Conservation (phyloP, 768 basidiomycete genomes). For the Neoboletus magnificus region DNA sequence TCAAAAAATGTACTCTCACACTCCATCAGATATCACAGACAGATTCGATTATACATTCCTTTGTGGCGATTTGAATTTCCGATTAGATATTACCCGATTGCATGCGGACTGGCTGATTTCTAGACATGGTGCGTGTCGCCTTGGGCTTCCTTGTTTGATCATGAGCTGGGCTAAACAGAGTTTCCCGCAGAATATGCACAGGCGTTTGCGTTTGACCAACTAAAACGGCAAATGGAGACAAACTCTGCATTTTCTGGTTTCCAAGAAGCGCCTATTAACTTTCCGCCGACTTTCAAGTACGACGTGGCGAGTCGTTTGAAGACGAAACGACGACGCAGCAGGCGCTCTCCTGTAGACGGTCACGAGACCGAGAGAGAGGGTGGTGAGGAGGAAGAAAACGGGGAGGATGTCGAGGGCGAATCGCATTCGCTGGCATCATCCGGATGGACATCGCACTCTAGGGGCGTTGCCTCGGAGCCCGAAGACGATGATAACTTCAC, state of each 20-base stretch:
- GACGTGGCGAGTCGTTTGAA: constrained; percentile 64
- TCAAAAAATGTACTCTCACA: constrained; percentile 4
- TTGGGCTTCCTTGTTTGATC: not conserved
- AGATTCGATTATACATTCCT: constrained; percentile 87
- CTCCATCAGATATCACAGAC: constrained; percentile 65
- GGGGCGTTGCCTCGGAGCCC: constrained; percentile 29
- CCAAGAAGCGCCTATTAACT: constrained; percentile 72
- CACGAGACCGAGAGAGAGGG: constrained; percentile 40
- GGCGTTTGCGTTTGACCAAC: constrained; percentile 88
- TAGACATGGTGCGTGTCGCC: constrained; percentile 53
- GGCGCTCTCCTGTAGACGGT: constrained; percentile 37
- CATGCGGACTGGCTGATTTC: constrained; percentile 95
- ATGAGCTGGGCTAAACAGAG: constrained; percentile 6
- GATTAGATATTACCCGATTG: constrained; percentile 81
- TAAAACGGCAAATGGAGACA: constrained; percentile 71
- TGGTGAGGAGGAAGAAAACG: constrained; percentile 34
- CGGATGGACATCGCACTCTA: constrained; percentile 44
- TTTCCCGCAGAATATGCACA: constrained; percentile 64
- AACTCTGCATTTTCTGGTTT: constrained; percentile 74
- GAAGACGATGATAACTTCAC: constrained; percentile 44
- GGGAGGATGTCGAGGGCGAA: constrained; percentile 45
- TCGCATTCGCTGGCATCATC: constrained; percentile 55
- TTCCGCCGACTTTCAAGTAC: constrained; percentile 94
- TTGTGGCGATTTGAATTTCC: constrained; percentile 90
- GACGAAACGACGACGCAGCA: constrained; percentile 37